Base-by-base conservation (phyloP, 805 yeast genomes). In the Candida railenensis region DNA sequence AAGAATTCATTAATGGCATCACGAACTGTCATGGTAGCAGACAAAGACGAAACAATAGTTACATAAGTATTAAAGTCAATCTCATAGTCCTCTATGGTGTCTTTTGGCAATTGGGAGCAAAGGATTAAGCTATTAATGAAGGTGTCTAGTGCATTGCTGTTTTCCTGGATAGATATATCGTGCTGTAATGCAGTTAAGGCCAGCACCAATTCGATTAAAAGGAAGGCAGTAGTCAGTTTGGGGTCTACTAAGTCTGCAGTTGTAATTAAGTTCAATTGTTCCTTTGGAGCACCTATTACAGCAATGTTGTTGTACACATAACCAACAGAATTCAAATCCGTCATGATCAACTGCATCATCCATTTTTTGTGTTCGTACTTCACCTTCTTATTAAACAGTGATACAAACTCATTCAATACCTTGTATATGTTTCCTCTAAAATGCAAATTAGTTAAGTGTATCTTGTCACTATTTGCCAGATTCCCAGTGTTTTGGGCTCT, bases 41-140 rank as follows among this genome's bases (percentile, higher is more conserved):
- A 67, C 28, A 90, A 72, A 1, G 89, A 96, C 1, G 88, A 74
- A 47, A 87, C 90, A 32, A 81, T 85, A 2, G 90, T 78, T 4
- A 89, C 87, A 61, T 81, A 89, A 2, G 62, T 65, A 56, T 90
- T 89, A 57, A 82, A 77, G 57, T 90, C 91, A 2, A 67, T 70
- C 3, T 63, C 60, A 74, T 84, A 87, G 3, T 74, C 76, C 32
- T 71, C 76, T 25, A 67, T 61, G 0, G 68, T 62, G 3, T 69
- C 74, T 1, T 55, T 48, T 1, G 85, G 73, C 11, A 83, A 55
- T 9, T 63, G 56, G 4, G 81, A 62, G 7, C 78, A 60, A 2
- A 54, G 52, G 0, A 72, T 52, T 4, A 81, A 53, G n/a, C 69
- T 46, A 7, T 62, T 56, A 1, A 52, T 42, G 42, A 59, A 38